Base-by-base conservation (phyloP, 1,284 basidiomycete genomes). In the Leucoagaricus sp. region DNA sequence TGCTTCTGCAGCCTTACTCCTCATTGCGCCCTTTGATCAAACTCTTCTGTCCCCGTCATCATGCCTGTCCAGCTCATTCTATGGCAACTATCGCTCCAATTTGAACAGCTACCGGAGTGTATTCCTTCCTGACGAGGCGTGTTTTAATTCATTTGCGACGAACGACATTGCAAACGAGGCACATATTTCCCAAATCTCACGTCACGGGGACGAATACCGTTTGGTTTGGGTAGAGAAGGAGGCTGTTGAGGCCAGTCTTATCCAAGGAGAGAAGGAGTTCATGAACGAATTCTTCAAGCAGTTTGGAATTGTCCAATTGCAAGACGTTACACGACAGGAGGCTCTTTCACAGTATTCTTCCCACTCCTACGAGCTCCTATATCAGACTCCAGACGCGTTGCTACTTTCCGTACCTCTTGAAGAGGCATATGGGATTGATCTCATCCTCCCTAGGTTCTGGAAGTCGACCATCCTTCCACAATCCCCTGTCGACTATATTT, bases 191-290 rank as follows among this genome's bases (percentile, higher is more conserved):
- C 34, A 55, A 28, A 21, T 53, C 33, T 26, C 17, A 31, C 40
- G 29, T 34, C 4, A 59, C 17, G 60, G 61, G 44, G 61, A 68
- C 47, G 65, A 66, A 17, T 61, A 69, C 26, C 77, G 80, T 60
- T 78, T 89, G 29, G 78, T 86, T 6, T 89, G 86, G 86, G 61
- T 89, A 8, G 79, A 86, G 59, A 77, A 83, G 57, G 70, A 77
- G 36, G 74, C 76, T 4, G 66, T 86, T 34, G 85, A 87, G 40
- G 58, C 64, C 19, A 52, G 33, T 60, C 64, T 52, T 26, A 38
- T 57, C 17, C 44, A 48, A 25, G 44, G 10, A 40, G 48, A 53
- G 26, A 59, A 60, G 41, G 58, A 53, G 21, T 31, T 48, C 13
- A 49, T 50, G 51, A 40, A 57, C 9, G 41, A 42, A 12, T 55